phyloP scores from a whole-genome alignment of 2,329 filamentous ascomycete species.

The Botrytis tulipae region DNA sequence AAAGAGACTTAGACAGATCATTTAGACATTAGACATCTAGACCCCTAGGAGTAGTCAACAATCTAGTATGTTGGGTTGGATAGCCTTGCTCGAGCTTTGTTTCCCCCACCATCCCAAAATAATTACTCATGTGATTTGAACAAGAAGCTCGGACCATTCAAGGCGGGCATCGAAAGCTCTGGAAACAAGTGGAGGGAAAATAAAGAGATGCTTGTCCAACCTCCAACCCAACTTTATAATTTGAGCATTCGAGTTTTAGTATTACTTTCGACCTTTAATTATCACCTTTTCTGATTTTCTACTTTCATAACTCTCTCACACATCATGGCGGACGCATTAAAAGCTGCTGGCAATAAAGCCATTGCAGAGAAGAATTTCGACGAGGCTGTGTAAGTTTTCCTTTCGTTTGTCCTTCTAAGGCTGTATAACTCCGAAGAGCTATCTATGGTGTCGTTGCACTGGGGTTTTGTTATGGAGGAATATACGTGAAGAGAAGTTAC shows the following conservation, averaged over 20 bases:
- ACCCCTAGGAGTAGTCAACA: not conserved
- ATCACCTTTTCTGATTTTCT: not conserved
- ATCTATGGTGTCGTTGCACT: not conserved
- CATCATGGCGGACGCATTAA: slow-evolving; percentile 63
- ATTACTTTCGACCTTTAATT: not conserved
- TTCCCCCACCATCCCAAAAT: not conserved
- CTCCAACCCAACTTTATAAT: not conserved
- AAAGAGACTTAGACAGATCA: not conserved
- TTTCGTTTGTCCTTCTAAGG: slow-evolving; percentile 23
- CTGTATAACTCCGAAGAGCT: not conserved
- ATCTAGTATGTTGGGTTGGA: no score
- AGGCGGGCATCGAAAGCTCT: slow-evolving; percentile 17
- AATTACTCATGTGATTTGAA: slow-evolving; percentile 9
- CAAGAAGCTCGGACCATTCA: slow-evolving; percentile 6
- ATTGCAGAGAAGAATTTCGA: slow-evolving; percentile 97
- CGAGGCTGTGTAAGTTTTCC: slow-evolving; percentile 78
- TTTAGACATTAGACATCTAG: not conserved
- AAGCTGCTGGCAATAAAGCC: slow-evolving; percentile 97
- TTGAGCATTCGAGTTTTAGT: not conserved
- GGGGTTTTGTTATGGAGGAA: not conserved
- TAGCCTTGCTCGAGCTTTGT: not conserved
- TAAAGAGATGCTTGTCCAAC: slow-evolving; percentile 12
- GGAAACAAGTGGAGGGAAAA: slow-evolving; percentile 17
- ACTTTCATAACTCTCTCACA: not conserved
- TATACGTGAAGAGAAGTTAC: not conserved